Base-by-base conservation (phyloP, 2,329 filamentous ascomycete genomes). In the Triangularia setosa region DNA sequence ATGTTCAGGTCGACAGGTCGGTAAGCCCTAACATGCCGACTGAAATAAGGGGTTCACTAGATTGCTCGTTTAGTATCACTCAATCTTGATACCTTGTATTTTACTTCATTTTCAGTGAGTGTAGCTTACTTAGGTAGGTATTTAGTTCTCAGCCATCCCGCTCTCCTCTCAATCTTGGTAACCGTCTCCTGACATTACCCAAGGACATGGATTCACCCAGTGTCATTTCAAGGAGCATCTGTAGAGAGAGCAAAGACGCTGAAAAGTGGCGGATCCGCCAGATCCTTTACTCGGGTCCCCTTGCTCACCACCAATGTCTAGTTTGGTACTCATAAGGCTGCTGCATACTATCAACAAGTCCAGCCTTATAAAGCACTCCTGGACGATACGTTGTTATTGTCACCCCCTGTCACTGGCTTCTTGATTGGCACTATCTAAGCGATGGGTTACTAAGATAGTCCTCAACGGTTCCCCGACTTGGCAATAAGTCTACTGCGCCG, bases 351-450 rank as follows among this genome's bases (percentile, higher is more conserved):
- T 35, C 30, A 9, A 35, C 30, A 44, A 59, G 16, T n/a, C 30
- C 30, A 59, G 21, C 57, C 57, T 48, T 59, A 44, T 21, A 21
- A 25, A 40, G 8, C 21, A 3, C n/a, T 11, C 58, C 35, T 18
- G 23, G 33, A 0, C 58, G 11, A 60, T 60, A 60, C 28, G 24
- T 60, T n/a, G 30, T 27, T 52, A 27, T 52, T 23, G 14, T n/a
- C 9, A 7, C 25, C 18, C 24, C 28, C 16, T 48, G 7, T 18
- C 35, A 8, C 16, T 6, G 16, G 9, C 23, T 14, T 21, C 18
- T 11, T 48, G 23, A 60, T 60, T 60, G 58, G 58, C 21, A 21
- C 18, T 7, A 60, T 48, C 18, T 33, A 53, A 60, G 58, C 58
- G 40, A 53, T 16, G 35, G 8, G 58, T 52, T 53, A 28, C 21